Evolutionary conservation across 306 rosid genomes (phyloP).

Genomic region (Corylus americana): DNA sequence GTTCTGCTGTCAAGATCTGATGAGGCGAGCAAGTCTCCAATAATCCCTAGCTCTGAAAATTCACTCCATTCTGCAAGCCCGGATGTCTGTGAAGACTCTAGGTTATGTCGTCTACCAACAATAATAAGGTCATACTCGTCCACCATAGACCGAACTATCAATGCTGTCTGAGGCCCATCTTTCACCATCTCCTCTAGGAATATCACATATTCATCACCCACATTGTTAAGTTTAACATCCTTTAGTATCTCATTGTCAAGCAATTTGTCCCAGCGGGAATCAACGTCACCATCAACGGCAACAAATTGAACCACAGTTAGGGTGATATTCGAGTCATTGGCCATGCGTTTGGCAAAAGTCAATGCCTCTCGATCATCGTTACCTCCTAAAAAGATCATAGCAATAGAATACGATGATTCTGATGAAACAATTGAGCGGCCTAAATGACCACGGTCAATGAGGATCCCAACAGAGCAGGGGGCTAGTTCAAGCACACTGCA

Average conservation of each 20-base stretch:
- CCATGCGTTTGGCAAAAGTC: conserved; percentile 43
- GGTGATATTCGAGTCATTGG: neutral
- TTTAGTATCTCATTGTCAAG: conserved; percentile 24
- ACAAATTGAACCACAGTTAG: conserved; percentile 43
- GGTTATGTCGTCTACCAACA: conserved; percentile 54
- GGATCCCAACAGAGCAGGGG: conserved; percentile 61
- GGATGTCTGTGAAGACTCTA: conserved; percentile 31
- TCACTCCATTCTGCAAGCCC: conserved; percentile 68
- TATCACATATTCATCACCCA: neutral
- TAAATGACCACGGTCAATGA: conserved; percentile 25
- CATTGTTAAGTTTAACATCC: conserved; percentile 19
- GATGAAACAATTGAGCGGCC: neutral
- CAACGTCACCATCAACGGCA: neutral
- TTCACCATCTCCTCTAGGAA: conserved; percentile 19
- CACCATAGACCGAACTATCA: conserved; percentile 28
- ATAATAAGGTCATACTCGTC: conserved; percentile 48
- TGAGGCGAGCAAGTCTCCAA: conserved; percentile 72
- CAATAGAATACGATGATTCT: conserved; percentile 12
- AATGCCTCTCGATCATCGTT: conserved; percentile 56
- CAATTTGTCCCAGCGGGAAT: conserved; percentile 12
- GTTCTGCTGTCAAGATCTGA: conserved; percentile 41
- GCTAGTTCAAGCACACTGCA: conserved; percentile 39
- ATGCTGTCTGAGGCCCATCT: conserved; percentile 32
- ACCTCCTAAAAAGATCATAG: conserved; percentile 52
- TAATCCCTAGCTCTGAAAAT: conserved; percentile 57